Evolutionary conservation across 2,329 filamentous ascomycete species (phyloP).

Genomic region (Coleophoma crateriformis): DNA sequence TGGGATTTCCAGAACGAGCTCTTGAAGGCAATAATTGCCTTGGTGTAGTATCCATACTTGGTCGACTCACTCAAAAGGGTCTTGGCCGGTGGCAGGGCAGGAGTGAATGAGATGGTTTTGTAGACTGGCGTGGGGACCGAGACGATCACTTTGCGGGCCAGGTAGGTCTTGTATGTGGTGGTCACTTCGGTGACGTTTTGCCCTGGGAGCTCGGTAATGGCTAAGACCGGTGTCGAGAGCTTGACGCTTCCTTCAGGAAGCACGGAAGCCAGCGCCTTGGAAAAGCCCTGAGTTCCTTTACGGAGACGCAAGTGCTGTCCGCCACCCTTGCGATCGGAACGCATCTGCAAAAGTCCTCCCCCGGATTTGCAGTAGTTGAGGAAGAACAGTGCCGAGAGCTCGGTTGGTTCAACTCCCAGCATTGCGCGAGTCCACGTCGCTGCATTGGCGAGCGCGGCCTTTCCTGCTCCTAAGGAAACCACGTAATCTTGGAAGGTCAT

Average conservation of each 20-base stretch:
- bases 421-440: constrained; percentile 41
- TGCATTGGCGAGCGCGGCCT: constrained; percentile 28
- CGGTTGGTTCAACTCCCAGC: constrained; percentile 41
- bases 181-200: neutral
- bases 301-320: constrained; percentile 24
- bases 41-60: constrained; percentile 30
- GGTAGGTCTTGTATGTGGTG: neutral
- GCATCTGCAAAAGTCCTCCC: constrained; percentile 44
- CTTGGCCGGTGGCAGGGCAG: constrained; percentile 25
- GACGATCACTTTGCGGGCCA: constrained; percentile 39
- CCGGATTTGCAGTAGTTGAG: constrained; percentile 48
- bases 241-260: neutral
- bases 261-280: neutral
- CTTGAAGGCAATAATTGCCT: constrained; percentile 17
- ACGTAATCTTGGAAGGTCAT: constrained; percentile 33
- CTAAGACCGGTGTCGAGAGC: neutral
- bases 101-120: constrained; percentile 37
- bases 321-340: constrained; percentile 44
- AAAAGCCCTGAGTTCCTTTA: neutral
- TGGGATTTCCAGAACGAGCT: neutral
- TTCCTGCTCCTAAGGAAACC: constrained; percentile 20
- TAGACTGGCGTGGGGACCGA: constrained; percentile 41
- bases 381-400: constrained; percentile 46
- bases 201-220: neutral
- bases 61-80: constrained; percentile 21